Base-by-base conservation (phyloP, 2,329 filamentous ascomycete genomes). In the Emergomyces pasteurianus region DNA sequence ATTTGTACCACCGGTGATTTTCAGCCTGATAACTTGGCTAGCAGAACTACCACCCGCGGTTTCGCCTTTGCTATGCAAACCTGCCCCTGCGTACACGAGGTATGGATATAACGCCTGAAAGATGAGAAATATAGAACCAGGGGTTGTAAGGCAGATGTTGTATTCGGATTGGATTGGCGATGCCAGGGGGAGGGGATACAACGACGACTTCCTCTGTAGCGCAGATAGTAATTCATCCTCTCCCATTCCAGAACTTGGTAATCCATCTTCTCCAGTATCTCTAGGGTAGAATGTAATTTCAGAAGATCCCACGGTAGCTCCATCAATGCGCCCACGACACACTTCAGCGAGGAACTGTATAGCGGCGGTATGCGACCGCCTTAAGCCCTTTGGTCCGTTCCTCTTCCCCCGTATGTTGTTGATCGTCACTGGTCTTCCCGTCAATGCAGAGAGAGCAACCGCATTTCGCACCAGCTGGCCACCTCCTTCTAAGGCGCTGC, bases 41-140 rank as follows among this genome's bases (percentile, higher is more conserved):
- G 23, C 43, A 10, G 49, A 26, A n/a, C 62, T 21, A 14, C 21
- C 56, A 34, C 9, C 53, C 64, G 26, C 26, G 58, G 26, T 34
- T 61, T 62, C 43, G 28, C 26, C 9, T n/a, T 53, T n/a, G 16
- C 47, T 50, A 36, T 56, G 60, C 12, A 54, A 55, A 47, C 59
- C 62, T 34, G 66, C 64, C 49, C 67, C 70, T 38, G 71, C 69
- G 69, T 83, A 79, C 1, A 86, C 69, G 2, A 85, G 69, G 64
- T 80, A 85, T 0, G 83, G 83, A 46, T 85, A 77, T 3, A 86
- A 71, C 5, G 83, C 82, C 67, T 86, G 83, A 59, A 85, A 76
- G 0, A 83, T 78, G 14, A 86, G 73, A 54, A 78, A 81, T 5
- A 82, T 76, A 21, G 79, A 80, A 0, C 83, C 83, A 0, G 81